Percentiles rank a stretch among this genome's conserved stretches.
phyloP scores from a whole-genome alignment of 345 rosid genomes.

The Eucalyptus victrix region DNA sequence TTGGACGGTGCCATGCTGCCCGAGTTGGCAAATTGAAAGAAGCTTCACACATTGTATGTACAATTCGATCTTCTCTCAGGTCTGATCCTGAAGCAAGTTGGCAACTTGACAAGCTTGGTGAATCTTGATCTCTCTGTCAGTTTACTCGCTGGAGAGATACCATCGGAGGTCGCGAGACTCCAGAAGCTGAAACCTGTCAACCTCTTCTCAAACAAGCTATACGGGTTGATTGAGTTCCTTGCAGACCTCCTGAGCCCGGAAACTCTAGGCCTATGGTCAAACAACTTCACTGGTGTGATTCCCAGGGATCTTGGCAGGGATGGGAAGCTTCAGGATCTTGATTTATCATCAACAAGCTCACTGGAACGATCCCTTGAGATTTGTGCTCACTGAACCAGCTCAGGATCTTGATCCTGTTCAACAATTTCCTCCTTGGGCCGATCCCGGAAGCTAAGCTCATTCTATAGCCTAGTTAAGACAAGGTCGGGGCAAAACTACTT shows the following conservation, averaged over 20 bases:
- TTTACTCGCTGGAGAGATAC: too few species aligned
- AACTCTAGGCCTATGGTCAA: conserved; percentile 40
- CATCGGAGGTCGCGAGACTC: too few species aligned
- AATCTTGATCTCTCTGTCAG: too few species aligned
- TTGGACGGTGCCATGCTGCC: conserved; percentile 28
- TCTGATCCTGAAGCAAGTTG: too few species aligned
- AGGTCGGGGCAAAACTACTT: conserved; percentile 57
- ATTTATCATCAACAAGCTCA: conserved; percentile 63
- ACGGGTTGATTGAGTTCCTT: conserved; percentile 36
- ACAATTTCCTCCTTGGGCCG: conserved; percentile 54
- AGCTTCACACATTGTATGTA: conserved; percentile 28
- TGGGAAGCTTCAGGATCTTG: conserved; percentile 34
- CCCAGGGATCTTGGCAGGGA: conserved; percentile 44
- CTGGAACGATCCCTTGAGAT: conserved; percentile 40
- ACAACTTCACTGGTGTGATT: conserved; percentile 57
- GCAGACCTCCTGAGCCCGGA: conserved; percentile 35
- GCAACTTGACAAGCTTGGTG: too few species aligned
- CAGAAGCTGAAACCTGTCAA: conserved; percentile 26
- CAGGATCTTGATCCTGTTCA: conserved; percentile 25
- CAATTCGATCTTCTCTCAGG: too few species aligned
- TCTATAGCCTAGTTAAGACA: conserved; percentile 32
- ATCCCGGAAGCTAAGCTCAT: conserved; percentile 34
- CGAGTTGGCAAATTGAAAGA: conserved; percentile 33
- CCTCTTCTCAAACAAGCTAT: conserved; percentile 44
- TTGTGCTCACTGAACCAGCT: conserved; percentile 39